Conservation (phyloP, 2,329 filamentous ascomycete genomes). For the Botrytis fabae region DNA sequence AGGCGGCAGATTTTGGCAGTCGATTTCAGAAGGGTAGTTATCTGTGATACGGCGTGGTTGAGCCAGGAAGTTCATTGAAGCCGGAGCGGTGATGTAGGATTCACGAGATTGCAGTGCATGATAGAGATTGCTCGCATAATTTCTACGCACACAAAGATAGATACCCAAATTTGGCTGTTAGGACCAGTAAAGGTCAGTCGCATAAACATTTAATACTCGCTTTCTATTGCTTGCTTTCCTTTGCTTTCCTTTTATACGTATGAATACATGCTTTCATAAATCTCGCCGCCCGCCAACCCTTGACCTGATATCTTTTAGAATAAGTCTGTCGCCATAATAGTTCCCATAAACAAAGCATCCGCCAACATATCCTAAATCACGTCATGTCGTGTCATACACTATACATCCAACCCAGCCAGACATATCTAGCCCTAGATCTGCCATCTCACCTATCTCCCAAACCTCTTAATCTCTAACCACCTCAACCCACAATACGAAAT, state of each 20-base stretch:
- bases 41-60: conserved; percentile 45
- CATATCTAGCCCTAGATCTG: not conserved
- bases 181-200: not conserved
- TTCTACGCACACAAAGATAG: not conserved
- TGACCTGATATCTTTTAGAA: not conserved
- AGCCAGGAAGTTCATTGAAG: not conserved
- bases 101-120: not conserved
- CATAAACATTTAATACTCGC: not conserved
- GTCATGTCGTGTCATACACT: not conserved
- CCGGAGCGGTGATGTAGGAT: not conserved
- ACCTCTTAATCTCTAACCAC: conserved; percentile 45
- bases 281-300: not conserved
- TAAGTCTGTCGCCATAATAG: not conserved
- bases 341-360: not conserved
- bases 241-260: not conserved
- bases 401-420: not conserved
- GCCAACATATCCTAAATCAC: not conserved
- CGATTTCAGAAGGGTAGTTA: conserved; percentile 49
- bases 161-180: not conserved
- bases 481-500: conserved; percentile 52
- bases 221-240: not conserved
- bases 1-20: conserved; percentile 73
- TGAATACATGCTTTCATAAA: not conserved
- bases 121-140: not conserved
- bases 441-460: conserved; percentile 41